A percentile compares a stretch with the other conserved stretches of the same genome.
These are phyloP conservation scores for Phytophthora multivora DNA, from an alignment of 352 stramenopile genomes.

Conservation along the genomic window DNA sequence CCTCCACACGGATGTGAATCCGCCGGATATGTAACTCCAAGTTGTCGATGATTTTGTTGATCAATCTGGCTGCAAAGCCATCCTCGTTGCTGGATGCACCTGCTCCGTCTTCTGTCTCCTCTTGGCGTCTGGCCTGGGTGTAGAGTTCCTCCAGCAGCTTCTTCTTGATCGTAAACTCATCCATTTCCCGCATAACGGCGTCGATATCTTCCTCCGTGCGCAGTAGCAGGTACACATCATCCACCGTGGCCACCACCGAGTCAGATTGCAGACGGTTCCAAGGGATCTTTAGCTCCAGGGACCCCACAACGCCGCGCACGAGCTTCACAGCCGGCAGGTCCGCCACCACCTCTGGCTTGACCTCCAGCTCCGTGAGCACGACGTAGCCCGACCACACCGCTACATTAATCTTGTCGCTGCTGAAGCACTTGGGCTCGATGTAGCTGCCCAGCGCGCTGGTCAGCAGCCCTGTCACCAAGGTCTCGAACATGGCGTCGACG, in stretches of 20 bases:
- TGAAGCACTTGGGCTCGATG: conserved; percentile 89
- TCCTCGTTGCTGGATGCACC: conserved; percentile 37
- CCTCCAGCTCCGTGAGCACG: conserved; percentile 79
- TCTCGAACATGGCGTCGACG: conserved; percentile 78
- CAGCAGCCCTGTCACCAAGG: conserved; percentile 82
- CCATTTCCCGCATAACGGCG: conserved; percentile 69
- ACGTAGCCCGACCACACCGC: conserved; percentile 88
- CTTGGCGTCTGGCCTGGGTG: conserved; percentile 62
- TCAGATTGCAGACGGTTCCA: conserved; percentile 90
- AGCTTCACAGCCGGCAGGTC: conserved; percentile 67
- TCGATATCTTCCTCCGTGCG: conserved; percentile 85
- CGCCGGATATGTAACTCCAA: conserved; percentile 88
- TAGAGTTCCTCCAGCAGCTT: conserved; percentile 85
- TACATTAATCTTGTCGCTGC: conserved; percentile 89
- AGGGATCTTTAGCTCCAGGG: conserved; percentile 90
- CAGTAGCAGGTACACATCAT: conserved; percentile 86
- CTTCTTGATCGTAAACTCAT: conserved; percentile 87
- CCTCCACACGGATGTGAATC: conserved; percentile 85
- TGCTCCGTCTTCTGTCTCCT: conserved; percentile 33
- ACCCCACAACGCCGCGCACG: conserved; percentile 79
- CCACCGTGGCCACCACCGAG: conserved; percentile 86
- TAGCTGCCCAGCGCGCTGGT: conserved; percentile 87
- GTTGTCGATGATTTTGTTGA: conserved; percentile 92
- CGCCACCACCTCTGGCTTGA: conserved; percentile 77
- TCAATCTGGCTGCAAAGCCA: conserved; percentile 72